Base-by-base conservation (phyloP, 768 basidiomycete species). In the Gymnopilus junonius region DNA sequence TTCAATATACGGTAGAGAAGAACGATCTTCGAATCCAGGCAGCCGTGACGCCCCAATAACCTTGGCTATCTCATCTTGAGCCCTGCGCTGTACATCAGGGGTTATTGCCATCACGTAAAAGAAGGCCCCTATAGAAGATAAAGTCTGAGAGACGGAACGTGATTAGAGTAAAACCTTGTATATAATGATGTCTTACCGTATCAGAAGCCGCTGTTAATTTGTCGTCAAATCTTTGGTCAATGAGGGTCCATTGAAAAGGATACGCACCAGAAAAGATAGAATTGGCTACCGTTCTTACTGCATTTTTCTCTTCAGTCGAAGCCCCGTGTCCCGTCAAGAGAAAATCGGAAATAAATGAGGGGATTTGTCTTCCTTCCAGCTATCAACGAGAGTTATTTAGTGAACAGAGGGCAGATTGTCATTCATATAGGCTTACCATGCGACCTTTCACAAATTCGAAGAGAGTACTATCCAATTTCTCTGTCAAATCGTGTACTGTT, bases 71-170 rank as follows among this genome's bases (percentile, higher is more conserved):
- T 32, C 32, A 4, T 4, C 32, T 32, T 32, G 32, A 32, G 32
- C 32, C 10, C 10, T 32, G 32, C 32, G 32, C 32, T 32, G 32
- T 32, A 32, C 32, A 4, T 32, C 32, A 32, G 75, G 78, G 56
- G 74, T 65, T 3, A 63, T 60, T 20, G 70, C 58, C 72, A 78
- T 71, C 3, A 71, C 67, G n/a, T 76, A 65, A 8, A 79, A 63
- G 64, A 79, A 69, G 20, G 59, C 54, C 31, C 35, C 55, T 25
- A 58, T 71, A 3, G 69, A n/a, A 0, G 65, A 66, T 8, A 56
- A 50, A 4, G 66, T 65, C 68, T 67, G 32, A 32, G 10, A 5
- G 10, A 32, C 32, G 32, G 32, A 32, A 5, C 32, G 4, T 32
- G 32, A 32, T 32, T 5, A 32, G 32, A 10, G n/a, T n/a, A n/a